A percentile compares a stretch with the other conserved stretches of the same genome.
These are phyloP conservation scores for Psophocarpus tetragonolobus DNA, from an alignment of 306 rosid genomes.

Conservation along the genomic window DNA sequence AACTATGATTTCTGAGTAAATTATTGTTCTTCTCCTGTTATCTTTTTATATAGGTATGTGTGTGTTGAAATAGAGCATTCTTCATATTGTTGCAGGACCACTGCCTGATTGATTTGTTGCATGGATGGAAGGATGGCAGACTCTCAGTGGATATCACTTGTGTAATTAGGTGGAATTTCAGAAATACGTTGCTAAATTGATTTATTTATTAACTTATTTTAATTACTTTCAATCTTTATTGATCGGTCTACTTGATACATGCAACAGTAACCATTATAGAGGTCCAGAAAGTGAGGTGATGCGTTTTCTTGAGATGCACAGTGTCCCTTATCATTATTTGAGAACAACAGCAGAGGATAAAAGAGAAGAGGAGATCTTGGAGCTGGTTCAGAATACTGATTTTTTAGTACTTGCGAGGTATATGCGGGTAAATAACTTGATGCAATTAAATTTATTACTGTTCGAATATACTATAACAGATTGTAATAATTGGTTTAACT, in stretches of 20 bases:
- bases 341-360: slow-evolving; percentile 48
- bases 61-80: not conserved
- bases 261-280: slow-evolving; percentile 66
- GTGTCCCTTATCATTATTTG: slow-evolving; percentile 63
- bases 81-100: slow-evolving; percentile 62
- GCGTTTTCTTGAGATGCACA: slow-evolving; percentile 70
- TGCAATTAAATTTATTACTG: not conserved
- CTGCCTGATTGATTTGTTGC: slow-evolving; percentile 69
- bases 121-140: slow-evolving; percentile 79
- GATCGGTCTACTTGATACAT: not conserved
- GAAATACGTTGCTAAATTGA: not conserved
- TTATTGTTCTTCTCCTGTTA: not conserved
- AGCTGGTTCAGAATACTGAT: slow-evolving; percentile 72
- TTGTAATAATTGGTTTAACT: slow-evolving; percentile 11
- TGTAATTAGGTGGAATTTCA: slow-evolving; percentile 61
- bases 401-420: slow-evolving; percentile 86
- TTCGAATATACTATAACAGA: not conserved
- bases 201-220: not conserved
- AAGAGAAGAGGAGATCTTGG: slow-evolving; percentile 69
- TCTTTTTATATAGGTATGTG: too few relatives aligned
- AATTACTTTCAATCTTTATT: slow-evolving; percentile 1
- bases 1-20: too few relatives aligned
- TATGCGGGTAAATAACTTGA: slow-evolving; percentile 61
- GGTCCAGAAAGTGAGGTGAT: slow-evolving; percentile 69
- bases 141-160: slow-evolving; percentile 71